These are phyloP conservation scores for Diplodia seriata DNA, from an alignment of 2,329 filamentous ascomycete species.

Conservation along the genomic window DNA sequence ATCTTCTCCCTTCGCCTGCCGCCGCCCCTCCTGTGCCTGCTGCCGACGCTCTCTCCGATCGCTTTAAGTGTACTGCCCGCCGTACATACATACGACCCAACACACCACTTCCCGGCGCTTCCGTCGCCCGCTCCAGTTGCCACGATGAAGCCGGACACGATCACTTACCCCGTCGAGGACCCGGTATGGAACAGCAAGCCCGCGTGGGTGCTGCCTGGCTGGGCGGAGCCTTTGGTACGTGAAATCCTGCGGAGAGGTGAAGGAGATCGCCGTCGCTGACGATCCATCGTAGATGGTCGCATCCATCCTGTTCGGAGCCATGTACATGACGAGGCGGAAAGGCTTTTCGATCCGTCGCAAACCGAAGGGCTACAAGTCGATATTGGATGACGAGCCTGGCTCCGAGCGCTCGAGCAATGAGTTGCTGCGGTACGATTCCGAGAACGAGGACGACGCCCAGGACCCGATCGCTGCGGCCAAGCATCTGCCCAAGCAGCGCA, in stretches of 20 bases:
- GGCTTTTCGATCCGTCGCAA: constrained; percentile 52
- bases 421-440: constrained; percentile 47
- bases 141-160: constrained; percentile 32
- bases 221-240: constrained; percentile 51
- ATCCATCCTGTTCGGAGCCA: constrained; percentile 57
- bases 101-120: background rate
- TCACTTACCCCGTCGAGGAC: constrained; percentile 36
- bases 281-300: constrained; percentile 53
- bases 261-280: constrained; percentile 7
- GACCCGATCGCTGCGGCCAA: constrained; percentile 47
- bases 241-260: background rate
- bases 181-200: constrained; percentile 51
- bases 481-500: constrained; percentile 58
- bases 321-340: constrained; percentile 57
- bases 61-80: background rate
- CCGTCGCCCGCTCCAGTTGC: background rate
- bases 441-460: constrained; percentile 47
- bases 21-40: background rate
- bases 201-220: constrained; percentile 52
- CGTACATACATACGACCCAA: background rate
- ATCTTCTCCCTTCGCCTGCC: background rate
- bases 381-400: constrained; percentile 45
- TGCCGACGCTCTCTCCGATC: background rate
- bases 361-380: constrained; percentile 39
- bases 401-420: constrained; percentile 50